Percentiles rank a stretch among this genome's conserved stretches.
Conservation (phyloP, 345 rosid genomes). For the Durio zibethinus region DNA sequence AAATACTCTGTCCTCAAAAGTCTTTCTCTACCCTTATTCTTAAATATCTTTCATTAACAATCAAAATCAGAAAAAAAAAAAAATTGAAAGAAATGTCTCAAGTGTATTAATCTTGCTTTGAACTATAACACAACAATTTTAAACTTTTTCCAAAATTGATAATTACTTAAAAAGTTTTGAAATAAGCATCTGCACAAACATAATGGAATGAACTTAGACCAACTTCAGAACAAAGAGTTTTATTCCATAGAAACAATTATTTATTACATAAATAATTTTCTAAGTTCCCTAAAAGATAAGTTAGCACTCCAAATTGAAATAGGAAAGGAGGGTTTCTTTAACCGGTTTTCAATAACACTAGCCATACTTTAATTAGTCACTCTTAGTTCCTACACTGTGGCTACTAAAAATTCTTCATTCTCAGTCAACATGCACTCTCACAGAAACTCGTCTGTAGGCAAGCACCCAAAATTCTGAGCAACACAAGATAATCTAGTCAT, state of each 20-base stretch:
- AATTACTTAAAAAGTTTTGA: too few species aligned
- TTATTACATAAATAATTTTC: neutral
- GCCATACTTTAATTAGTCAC: neutral
- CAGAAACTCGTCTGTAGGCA: neutral
- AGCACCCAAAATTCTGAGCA: neutral
- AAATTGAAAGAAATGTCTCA: neutral
- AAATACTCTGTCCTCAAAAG: neutral
- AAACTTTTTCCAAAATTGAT: too few species aligned
- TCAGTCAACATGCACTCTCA: neutral
- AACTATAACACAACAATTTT: too few species aligned
- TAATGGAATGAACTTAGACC: too few species aligned
- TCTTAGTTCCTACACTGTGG: neutral
- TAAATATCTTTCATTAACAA: neutral
- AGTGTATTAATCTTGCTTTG: neutral
- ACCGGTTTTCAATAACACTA: neutral
- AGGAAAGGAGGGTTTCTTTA: neutral
- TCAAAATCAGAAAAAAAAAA: neutral
- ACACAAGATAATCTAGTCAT: neutral
- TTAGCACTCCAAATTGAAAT: neutral
- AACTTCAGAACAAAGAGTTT: too few species aligned
- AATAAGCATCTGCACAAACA: too few species aligned
- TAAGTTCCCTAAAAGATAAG: neutral
- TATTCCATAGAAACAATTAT: neutral
- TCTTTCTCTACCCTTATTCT: neutral
- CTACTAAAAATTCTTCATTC: neutral